Evolutionary conservation across 2,329 filamentous ascomycete genomes (phyloP).

Genomic region (Daldinia sp.): DNA sequence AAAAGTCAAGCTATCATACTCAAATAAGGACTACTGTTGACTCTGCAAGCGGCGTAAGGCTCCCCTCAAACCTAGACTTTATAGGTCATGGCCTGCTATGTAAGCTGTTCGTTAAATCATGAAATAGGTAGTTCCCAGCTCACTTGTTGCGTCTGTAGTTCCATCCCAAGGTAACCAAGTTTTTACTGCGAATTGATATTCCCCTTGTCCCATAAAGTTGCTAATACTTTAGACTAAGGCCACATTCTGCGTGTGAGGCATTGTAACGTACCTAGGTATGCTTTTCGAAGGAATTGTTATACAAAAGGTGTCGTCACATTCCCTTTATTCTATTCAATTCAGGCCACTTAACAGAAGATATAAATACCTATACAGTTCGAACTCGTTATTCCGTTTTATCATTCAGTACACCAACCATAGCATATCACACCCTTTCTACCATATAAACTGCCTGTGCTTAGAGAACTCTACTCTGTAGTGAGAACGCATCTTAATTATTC

Average conservation of each 20-base stretch:
- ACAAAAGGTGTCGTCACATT: no score
- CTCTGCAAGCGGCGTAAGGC: neutral
- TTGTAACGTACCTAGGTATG: no score
- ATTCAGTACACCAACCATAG: no score
- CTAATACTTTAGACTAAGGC: no score
- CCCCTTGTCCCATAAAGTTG: no score
- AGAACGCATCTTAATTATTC: neutral
- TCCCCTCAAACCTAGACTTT: neutral
- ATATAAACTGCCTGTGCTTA: neutral
- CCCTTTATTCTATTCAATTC: neutral
- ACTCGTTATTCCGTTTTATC: neutral
- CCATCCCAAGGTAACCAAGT: no score
- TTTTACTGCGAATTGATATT: no score
- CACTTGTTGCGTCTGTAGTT: no score
- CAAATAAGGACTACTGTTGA: neutral
- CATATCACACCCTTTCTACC: neutral
- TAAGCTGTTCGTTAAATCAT: no score
- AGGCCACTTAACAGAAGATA: neutral
- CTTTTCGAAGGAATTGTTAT: no score
- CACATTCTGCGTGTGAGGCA: no score
- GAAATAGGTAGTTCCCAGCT: no score
- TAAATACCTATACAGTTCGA: neutral
- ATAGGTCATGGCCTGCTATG: neutral
- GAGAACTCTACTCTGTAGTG: neutral
- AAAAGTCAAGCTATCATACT: neutral